Evolutionary conservation across 1,284 basidiomycete genomes (phyloP), one percentile per base, ranked within the genome.

Genomic region (Vanrija sp.): DNA sequence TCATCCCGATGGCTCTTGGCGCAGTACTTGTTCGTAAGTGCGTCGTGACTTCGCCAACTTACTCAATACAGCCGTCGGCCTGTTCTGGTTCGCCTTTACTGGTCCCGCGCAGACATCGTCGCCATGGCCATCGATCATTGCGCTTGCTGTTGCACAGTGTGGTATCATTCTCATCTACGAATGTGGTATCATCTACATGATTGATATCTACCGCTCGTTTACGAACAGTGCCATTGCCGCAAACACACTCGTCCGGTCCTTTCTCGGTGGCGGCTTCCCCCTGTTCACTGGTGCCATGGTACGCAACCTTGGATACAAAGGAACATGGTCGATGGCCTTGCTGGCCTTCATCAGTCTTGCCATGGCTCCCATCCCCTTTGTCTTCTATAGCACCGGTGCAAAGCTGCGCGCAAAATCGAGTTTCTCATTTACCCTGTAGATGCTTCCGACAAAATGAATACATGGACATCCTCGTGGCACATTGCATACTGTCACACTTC

Each of bases 21-120:
- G 60, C 60, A 0, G 52, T 52, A 0, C 39, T 62, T 15, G 52
- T 62, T 16, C 54, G n/a, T 48, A 14, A 38, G 26, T 47, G 18
- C 5, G 23, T 18, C 12, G 14, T 8, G 14, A 7, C 18, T 6
- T 10, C 14, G 0, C 5, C 54, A 43, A 18, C 48, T 14, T 47
- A 21, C 28, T 55, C 42, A 44, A 12, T 18, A 6, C 34, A 44
- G 44, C 55, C 1, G 38, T 60, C 52, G 63, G 61, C 26, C 54
- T 65, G 29, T 58, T 64, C 47, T 64, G 63, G 63, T 64, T 64
- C 51, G 61, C 63, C 4, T 64, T 64, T 47, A 64, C 63, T 0
- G 63, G 63, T 16, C 63, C 63, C 6, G 63, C 63, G 25, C 63
- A 58, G 43, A 39, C 38, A 1, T 29, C 51, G 21, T 57, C 54